Evolutionary conservation across 352 stramenopile species (phyloP).

Genomic region (Albugo laibachii): DNA sequence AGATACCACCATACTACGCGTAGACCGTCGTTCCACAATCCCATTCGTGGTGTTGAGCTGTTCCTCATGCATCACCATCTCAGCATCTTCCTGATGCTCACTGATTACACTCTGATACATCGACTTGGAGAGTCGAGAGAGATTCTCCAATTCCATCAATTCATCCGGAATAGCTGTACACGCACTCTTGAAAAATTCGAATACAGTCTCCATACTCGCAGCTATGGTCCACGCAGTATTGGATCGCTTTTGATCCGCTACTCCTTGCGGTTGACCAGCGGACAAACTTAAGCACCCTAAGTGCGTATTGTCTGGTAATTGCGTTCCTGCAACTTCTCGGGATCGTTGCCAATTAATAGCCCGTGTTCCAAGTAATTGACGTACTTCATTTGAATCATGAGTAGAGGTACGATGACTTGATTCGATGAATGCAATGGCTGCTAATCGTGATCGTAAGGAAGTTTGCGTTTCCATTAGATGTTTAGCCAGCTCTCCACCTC

Average conservation of each 20-base stretch:
- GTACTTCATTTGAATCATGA: conserved; percentile 49
- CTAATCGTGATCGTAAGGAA: conserved; percentile 30
- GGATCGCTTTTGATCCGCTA: conserved; percentile 39
- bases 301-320: conserved; percentile 50
- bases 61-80: conserved; percentile 30
- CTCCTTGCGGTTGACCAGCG: conserved; percentile 32
- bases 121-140: conserved; percentile 20
- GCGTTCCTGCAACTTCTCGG: conserved; percentile 36
- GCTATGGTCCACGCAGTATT: conserved; percentile 74
- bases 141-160: conserved; percentile 42
- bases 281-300: conserved; percentile 59
- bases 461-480: conserved; percentile 54
- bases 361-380: conserved; percentile 33
- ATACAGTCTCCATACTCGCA: conserved; percentile 65
- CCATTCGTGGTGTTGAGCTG: conserved; percentile 1
- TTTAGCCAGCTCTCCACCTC: conserved; percentile 47
- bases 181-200: conserved; percentile 70
- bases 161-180: conserved; percentile 11
- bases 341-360: conserved; percentile 72
- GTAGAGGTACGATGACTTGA: conserved; percentile 46
- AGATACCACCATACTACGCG: conserved; percentile 64
- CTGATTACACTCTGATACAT: conserved; percentile 1
- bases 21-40: conserved; percentile 10
- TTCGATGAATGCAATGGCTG: conserved; percentile 64
- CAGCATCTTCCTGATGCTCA: conserved; percentile 50